Evolutionary conservation across 371 early-diverging fungal species (phyloP), one percentile per base, ranked within the genome.

Genomic region (Mucor velutinosus): DNA sequence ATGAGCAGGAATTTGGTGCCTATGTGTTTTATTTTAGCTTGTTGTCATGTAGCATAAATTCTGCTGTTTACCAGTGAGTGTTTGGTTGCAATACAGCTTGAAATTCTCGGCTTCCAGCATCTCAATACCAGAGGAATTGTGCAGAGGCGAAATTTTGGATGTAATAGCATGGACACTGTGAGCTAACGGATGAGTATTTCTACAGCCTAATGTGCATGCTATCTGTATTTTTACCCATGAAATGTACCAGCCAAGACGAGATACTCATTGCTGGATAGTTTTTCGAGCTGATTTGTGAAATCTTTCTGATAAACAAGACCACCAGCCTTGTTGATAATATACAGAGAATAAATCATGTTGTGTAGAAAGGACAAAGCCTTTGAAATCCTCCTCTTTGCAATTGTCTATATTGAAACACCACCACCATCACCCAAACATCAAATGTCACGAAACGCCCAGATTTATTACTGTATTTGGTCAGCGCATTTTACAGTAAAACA

Each of bases 291-390:
- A 29, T 89, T 88, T 12, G 87, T 85, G 77, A 93, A 98, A 77
- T 97, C 96, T 73, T 89, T 91, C 75, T 95, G 92, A 79, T 96
- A 98, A 41, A 96, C 92, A 45, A 98, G 89, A 64, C 98, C 97
- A 39, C 99, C 98, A 7, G 98, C 95, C 71, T 97, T 96, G 86
- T 96, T 97, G 77, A 98, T 95, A 77, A 98, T 95, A 76, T 92
- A 96, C 29, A 98, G 76, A 8, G 95, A 92, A 73, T 92, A 93
- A 56, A 97, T 92, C 95, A 96, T 96, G 55, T 41, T 64, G 53
- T 43, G 45, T 55, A 47, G 11, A 49, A 23, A 47, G 29, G 47
- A 58, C 30, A 45, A 32, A 66, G 32, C 15, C 23, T 12, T 21
- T 15, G 32, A 53, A 25, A 25, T 21, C 12, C 12, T 15, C 53